Evolutionary conservation across 768 basidiomycete genomes (phyloP).

Genomic region (Kwoniella sp.): DNA sequence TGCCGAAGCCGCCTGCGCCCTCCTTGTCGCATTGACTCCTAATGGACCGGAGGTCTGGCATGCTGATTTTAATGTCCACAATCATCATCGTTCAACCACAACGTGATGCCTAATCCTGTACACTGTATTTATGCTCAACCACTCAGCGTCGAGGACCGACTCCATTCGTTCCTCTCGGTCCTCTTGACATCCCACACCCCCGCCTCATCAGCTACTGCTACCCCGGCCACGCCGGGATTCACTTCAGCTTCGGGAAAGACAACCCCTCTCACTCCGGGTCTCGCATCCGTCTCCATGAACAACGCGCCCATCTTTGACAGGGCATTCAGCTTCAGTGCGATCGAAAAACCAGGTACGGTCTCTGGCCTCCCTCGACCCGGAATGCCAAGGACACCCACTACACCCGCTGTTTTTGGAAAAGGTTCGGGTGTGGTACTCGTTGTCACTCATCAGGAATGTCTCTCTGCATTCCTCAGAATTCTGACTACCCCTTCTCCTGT

Average conservation of each 20-base stretch:
- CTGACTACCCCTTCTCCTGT: conserved; percentile 9
- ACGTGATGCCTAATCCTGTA: no score
- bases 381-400: neutral
- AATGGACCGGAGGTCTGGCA: no score
- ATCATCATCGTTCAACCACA: no score
- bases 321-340: conserved; percentile 2
- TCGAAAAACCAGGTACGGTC: neutral
- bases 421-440: conserved; percentile 26
- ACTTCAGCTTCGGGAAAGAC: conserved; percentile 3
- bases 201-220: conserved; percentile 20
- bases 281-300: neutral
- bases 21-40: no score
- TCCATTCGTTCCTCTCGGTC: conserved; percentile 27
- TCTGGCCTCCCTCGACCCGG: conserved; percentile 14
- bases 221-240: conserved; percentile 21
- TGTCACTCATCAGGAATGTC: conserved; percentile 36
- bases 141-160: conserved; percentile 26
- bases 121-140: no score
- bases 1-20: no score
- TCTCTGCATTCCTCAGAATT: conserved; percentile 21
- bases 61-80: no score
- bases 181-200: conserved; percentile 28
- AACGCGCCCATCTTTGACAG: conserved; percentile 1
- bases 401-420: neutral
- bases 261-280: neutral